phyloP scores from a whole-genome alignment of 345 rosid species.

The Pistacia vera region DNA sequence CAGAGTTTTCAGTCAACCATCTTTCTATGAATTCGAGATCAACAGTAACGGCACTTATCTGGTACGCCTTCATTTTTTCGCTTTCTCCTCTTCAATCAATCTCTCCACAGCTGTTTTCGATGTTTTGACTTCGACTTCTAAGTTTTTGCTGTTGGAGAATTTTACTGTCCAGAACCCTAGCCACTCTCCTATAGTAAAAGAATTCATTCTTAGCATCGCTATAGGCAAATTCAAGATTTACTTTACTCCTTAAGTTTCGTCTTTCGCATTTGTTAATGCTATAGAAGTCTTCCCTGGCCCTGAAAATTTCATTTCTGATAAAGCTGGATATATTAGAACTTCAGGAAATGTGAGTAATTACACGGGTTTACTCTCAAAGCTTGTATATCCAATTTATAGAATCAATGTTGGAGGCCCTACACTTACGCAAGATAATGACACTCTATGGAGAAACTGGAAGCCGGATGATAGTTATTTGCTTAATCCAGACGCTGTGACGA shows the following conservation, averaged over 20 bases:
- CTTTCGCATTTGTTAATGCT: slow-evolving; percentile 67
- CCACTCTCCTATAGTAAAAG: slow-evolving; percentile 30
- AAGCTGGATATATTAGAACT: slow-evolving; percentile 3
- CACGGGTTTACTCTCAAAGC: slow-evolving; percentile 21
- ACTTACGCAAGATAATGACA: slow-evolving; percentile 34
- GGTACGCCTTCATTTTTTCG: slow-evolving; percentile 49
- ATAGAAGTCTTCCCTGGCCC: slow-evolving; percentile 56
- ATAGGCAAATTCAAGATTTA: slow-evolving; percentile 24
- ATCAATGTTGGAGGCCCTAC: slow-evolving; percentile 47
- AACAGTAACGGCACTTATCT: slow-evolving; percentile 32
- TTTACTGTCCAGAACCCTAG: slow-evolving; percentile 24
- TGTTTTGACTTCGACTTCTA: slow-evolving; percentile 38
- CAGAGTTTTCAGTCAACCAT: slow-evolving; percentile 37
- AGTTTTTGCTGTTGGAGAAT: slow-evolving; percentile 30
- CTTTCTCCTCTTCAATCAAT: slow-evolving; percentile 22
- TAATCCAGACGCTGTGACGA: slow-evolving; percentile 20
- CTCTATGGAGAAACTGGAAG: slow-evolving; percentile 46
- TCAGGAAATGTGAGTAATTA: background rate
- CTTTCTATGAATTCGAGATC: slow-evolving; percentile 39
- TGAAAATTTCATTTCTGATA: slow-evolving; percentile 23
- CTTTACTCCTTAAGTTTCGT: slow-evolving; percentile 40
- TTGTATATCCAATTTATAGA: slow-evolving; percentile 36
- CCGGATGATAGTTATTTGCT: slow-evolving; percentile 35
- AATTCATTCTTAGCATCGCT: slow-evolving; percentile 42
- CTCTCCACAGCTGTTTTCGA: slow-evolving; percentile 39